A percentile compares a stretch with the other conserved stretches of the same genome.
These are phyloP conservation scores for Farysia itapuensis DNA, from an alignment of 1,284 basidiomycete genomes.

Conservation along the genomic window DNA sequence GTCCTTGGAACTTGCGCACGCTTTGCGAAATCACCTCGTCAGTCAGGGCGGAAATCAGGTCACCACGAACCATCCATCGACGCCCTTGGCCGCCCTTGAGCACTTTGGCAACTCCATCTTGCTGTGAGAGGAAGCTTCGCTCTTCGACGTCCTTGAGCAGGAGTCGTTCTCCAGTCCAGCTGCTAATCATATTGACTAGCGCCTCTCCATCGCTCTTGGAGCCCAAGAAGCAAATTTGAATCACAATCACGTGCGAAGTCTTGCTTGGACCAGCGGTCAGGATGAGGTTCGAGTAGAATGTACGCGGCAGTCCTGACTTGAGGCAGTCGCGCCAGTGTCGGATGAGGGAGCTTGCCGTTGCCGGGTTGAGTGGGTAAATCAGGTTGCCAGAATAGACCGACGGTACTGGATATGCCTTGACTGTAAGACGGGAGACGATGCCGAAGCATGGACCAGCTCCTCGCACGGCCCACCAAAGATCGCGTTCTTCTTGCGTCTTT, in stretches of 20 bases:
- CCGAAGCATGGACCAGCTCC: slow-evolving; percentile 82
- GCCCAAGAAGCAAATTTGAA: slow-evolving; percentile 85
- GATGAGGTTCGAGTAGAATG: slow-evolving; percentile 83
- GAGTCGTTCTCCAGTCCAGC: slow-evolving; percentile 75
- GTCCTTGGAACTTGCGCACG: slow-evolving; percentile 73
- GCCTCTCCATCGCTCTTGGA: slow-evolving; percentile 71
- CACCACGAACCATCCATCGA: slow-evolving; percentile 46
- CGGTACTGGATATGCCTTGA: slow-evolving; percentile 81
- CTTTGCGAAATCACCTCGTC: slow-evolving; percentile 83
- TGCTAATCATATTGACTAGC: slow-evolving; percentile 76
- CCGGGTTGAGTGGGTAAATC: slow-evolving; percentile 80
- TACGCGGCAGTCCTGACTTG: slow-evolving; percentile 71
- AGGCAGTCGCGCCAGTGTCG: slow-evolving; percentile 89
- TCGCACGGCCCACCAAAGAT: slow-evolving; percentile 82
- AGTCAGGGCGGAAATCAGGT: slow-evolving; percentile 70
- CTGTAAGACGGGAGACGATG: slow-evolving; percentile 79
- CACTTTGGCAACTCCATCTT: slow-evolving; percentile 85
- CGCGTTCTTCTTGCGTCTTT: slow-evolving; percentile 53
- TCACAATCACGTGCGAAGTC: slow-evolving; percentile 68
- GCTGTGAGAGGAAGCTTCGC: slow-evolving; percentile 81
- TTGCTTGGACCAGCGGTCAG: slow-evolving; percentile 74
- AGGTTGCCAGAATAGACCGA: slow-evolving; percentile 86
- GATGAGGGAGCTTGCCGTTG: slow-evolving; percentile 80
- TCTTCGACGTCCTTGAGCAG: slow-evolving; percentile 84
- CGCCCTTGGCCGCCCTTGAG: slow-evolving; percentile 72